Evolutionary conservation across 169 alveolate species (phyloP).

Genomic region (Blepharisma undulans): DNA sequence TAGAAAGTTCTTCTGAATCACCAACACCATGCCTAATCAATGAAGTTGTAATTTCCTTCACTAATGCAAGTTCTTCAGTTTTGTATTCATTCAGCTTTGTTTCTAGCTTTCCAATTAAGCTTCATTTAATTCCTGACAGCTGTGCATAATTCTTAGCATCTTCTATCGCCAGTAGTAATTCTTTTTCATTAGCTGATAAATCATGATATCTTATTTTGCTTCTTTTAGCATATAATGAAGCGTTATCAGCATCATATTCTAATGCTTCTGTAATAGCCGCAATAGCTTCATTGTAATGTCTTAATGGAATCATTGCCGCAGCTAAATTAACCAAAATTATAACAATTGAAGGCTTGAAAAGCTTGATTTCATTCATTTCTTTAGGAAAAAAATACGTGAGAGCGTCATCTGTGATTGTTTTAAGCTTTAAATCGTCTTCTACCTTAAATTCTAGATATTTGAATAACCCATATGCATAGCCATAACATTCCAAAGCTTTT

Average conservation of each 20-base stretch:
- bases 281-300: not conserved
- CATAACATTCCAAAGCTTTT: slow-evolving; percentile 29
- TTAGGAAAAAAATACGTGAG: no score
- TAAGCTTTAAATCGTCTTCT: not conserved
- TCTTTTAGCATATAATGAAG: not conserved
- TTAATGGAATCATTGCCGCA: not conserved
- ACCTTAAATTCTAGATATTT: not conserved
- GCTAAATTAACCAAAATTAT: not conserved
- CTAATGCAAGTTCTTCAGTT: not conserved
- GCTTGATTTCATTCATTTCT: not conserved
- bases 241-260: not conserved
- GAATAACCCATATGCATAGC: not conserved
- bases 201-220: not conserved
- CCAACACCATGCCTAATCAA: not conserved
- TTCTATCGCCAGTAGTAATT: not conserved
- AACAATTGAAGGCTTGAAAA: not conserved
- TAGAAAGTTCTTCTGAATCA: not conserved
- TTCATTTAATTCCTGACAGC: not conserved
- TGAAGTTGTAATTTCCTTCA: not conserved
- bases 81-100: not conserved
- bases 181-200: not conserved
- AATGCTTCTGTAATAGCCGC: not conserved
- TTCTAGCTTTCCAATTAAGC: not conserved
- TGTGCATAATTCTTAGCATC: not conserved
- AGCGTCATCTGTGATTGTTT: not conserved